These are phyloP conservation scores for Arthromyces matolae DNA, from an alignment of 768 basidiomycete genomes.

Conservation along the genomic window DNA sequence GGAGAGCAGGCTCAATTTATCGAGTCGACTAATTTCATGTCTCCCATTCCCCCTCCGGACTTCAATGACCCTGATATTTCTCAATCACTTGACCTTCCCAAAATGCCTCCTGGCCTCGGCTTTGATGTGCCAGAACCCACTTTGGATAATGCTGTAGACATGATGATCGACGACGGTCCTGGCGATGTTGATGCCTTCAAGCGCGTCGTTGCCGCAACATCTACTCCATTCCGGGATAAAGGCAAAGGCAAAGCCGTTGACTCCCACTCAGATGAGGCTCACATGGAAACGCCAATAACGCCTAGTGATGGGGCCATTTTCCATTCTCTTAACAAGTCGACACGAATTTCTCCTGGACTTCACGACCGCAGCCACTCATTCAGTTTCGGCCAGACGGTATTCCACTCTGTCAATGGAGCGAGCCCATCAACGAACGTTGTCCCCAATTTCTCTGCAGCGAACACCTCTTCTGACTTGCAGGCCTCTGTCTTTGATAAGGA, in stretches of 20 bases:
- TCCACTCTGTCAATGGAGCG: slow-evolving; percentile 43
- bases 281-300: too few species aligned
- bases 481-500: slow-evolving; percentile 23
- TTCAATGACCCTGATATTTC: slow-evolving; percentile 55
- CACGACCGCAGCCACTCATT: slow-evolving; percentile 67
- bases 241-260: slow-evolving; percentile 38
- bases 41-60: slow-evolving; percentile 39
- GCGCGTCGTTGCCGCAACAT: slow-evolving; percentile 32
- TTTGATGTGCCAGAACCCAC: slow-evolving; percentile 36
- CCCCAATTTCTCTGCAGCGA: slow-evolving; percentile 22
- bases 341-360: slow-evolving; percentile 28
- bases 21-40: slow-evolving; percentile 28
- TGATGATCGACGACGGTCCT: slow-evolving; percentile 26
- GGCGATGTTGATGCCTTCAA: slow-evolving; percentile 17
- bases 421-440: slow-evolving; percentile 7
- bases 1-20: slow-evolving; percentile 19
- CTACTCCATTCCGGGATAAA: slow-evolving; percentile 41
- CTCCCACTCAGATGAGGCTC: slow-evolving; percentile 11
- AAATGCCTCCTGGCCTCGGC: slow-evolving; percentile 42
- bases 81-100: slow-evolving; percentile 47
- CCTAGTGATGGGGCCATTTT: slow-evolving; percentile 43
- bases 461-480: slow-evolving; percentile 29
- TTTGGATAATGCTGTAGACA: slow-evolving; percentile 31
- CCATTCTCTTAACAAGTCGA: slow-evolving; percentile 38
- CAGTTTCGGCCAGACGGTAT: slow-evolving; percentile 61